Evolutionary conservation across 2,329 filamentous ascomycete species (phyloP), one percentile per base, ranked within the genome.

Genomic region (Ophiostoma ips): DNA sequence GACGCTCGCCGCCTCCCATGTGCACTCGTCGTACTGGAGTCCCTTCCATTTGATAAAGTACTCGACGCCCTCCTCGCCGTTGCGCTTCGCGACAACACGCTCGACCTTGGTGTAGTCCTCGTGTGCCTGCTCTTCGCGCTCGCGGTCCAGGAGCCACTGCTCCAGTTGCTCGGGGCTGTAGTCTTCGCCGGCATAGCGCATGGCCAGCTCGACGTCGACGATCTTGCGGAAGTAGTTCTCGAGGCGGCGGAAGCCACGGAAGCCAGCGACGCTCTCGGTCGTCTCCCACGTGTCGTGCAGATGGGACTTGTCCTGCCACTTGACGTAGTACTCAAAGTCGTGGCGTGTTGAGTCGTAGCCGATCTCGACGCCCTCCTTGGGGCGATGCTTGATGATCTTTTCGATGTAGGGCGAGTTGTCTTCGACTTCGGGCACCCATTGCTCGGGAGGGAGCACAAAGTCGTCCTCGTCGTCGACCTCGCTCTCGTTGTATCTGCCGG

Each of bases 1-100:
- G 6, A 53, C 12, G 8, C 78, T 73, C 36, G 81, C 85, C 37
- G 72, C 68, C 64, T 98, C 92, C 94, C 94, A 98, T 2, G 94
- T 98, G 66, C 86, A 95, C 55, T 83, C 82, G 59, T 96, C 89
- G 62, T 98, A 98, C 48, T 83, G 86, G 48, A 96, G 76, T 11
- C 87, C 86, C 66, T 92, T 94, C 88, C 92, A 98, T 69, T 98
- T 98, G 66, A 96, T 84, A 56, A 82, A 87, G 64, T 98, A 98
- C 63, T 96, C 87, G 1, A 78, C 78, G 46, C 81, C 87, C 9
- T 85, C 83, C 13, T 92, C 87, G 21, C 83, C 84, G 52, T 87
- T 79, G 55, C 85, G 81, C 52, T 83, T 77, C 49, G 86, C 85
- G 58, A 98, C 95, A 52, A 98, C 83, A 58, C 92, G 81, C 65